These are phyloP conservation scores for Boletus vinaceobasis DNA, from an alignment of 768 basidiomycete species.

Conservation along the genomic window DNA sequence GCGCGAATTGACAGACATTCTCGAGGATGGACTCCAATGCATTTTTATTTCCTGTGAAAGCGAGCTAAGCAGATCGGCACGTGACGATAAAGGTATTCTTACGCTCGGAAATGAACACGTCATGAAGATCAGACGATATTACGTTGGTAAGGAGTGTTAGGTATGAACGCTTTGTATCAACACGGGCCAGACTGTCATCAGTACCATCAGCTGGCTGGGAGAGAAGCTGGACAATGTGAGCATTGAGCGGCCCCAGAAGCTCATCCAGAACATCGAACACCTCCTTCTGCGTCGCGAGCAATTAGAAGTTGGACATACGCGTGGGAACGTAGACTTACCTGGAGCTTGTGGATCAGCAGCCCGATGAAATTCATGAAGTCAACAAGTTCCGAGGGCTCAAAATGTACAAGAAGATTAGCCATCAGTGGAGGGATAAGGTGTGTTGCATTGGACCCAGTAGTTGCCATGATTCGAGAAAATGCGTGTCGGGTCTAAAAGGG, in stretches of 20 bases:
- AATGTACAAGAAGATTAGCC: slow-evolving; percentile 84
- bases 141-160: slow-evolving; percentile 77
- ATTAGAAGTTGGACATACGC: not conserved
- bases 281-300: slow-evolving; percentile 52
- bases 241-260: slow-evolving; percentile 79
- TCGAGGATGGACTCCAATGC: slow-evolving; percentile 72
- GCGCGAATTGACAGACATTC: slow-evolving; percentile 67
- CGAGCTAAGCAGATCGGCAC: not conserved
- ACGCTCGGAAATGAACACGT: slow-evolving; percentile 88
- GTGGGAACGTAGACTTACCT: slow-evolving; percentile 44
- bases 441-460: slow-evolving; percentile 82
- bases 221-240: slow-evolving; percentile 76
- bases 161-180: slow-evolving; percentile 86
- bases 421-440: slow-evolving; percentile 87
- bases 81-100: slow-evolving; percentile 27
- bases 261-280: slow-evolving; percentile 88
- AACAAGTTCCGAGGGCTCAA: slow-evolving; percentile 87
- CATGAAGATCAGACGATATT: slow-evolving; percentile 76
- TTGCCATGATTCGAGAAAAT: slow-evolving; percentile 88
- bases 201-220: slow-evolving; percentile 82
- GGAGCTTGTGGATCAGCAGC: slow-evolving; percentile 84
- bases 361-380: slow-evolving; percentile 97
- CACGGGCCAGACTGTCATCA: slow-evolving; percentile 76
- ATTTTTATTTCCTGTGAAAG: slow-evolving; percentile 54
- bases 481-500: slow-evolving; percentile 77